phyloP scores from a whole-genome alignment of 2,329 filamentous ascomycete genomes.

The Arthrobotrys pseudoclavata region DNA sequence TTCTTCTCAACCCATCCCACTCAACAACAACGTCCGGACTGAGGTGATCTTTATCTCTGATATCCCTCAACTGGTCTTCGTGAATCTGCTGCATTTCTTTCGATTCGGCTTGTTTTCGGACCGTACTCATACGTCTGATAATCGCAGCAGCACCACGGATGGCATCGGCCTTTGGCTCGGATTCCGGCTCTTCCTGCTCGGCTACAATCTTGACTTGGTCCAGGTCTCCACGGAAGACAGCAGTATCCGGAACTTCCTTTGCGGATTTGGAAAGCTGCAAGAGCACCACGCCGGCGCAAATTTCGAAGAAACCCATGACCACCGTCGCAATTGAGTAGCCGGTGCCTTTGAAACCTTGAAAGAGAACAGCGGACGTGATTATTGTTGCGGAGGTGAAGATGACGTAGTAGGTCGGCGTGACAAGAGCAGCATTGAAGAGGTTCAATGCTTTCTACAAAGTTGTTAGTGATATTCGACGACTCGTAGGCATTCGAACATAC shows the following conservation, averaged over 20 bases:
- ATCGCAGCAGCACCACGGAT: slow-evolving; percentile 92
- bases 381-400: slow-evolving; percentile 98
- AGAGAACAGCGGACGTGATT: slow-evolving; percentile 90
- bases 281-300: slow-evolving; percentile 91
- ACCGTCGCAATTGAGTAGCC: slow-evolving; percentile 79
- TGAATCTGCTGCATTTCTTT: slow-evolving; percentile 83
- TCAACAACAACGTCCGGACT: slow-evolving; percentile 79
- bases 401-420: slow-evolving; percentile 98
- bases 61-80: slow-evolving; percentile 80
- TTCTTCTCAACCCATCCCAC: slow-evolving; percentile 89
- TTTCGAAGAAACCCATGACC: slow-evolving; percentile 91
- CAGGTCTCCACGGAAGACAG: slow-evolving; percentile 91
- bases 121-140: slow-evolving; percentile 82
- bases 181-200: slow-evolving; percentile 94
- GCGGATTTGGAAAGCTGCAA: slow-evolving; percentile 97
- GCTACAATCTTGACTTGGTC: slow-evolving; percentile 96
- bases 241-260: slow-evolving; percentile 94
- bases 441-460: slow-evolving; percentile 90
- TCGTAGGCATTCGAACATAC: slow-evolving; percentile 72
- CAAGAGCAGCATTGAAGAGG: slow-evolving; percentile 93
- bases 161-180: slow-evolving; percentile 94
- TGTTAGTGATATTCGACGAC: slow-evolving; percentile 7
- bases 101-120: slow-evolving; percentile 81
- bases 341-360: slow-evolving; percentile 92
- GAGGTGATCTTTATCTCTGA: slow-evolving; percentile 81